A percentile compares a stretch with the other conserved stretches of the same genome.
Conservation (phyloP, 192 early-diverging fungal genomes). For the Linnemannia hyalina region DNA sequence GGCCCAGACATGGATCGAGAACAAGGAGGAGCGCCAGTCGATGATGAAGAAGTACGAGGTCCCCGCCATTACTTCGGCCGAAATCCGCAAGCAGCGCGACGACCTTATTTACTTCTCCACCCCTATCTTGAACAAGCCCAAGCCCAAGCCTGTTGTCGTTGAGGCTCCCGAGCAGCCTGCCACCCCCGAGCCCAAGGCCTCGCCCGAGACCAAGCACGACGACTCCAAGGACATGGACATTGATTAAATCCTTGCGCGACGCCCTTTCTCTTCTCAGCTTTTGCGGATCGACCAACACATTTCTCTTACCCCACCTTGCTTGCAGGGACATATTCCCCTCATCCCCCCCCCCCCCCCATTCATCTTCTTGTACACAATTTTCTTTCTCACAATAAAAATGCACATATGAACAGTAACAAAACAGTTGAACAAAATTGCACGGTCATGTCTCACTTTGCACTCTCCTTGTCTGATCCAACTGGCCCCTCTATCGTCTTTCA, state of each 20-base stretch:
- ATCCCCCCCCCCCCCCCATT: no score
- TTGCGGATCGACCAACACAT: background rate
- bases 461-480: no score
- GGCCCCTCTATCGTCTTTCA: no score
- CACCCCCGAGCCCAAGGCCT: conserved; percentile 25
- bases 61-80: conserved; percentile 76
- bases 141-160: conserved; percentile 77
- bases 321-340: no score
- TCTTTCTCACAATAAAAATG: no score
- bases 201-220: conserved; percentile 39
- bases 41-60: conserved; percentile 80
- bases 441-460: no score
- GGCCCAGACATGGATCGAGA: conserved; percentile 92
- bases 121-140: conserved; percentile 91
- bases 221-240: conserved; percentile 47
- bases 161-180: conserved; percentile 5
- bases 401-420: no score
- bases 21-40: conserved; percentile 81
- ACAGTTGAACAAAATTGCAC: no score
- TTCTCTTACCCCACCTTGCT: no score
- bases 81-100: conserved; percentile 85
- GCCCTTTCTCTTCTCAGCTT: background rate
- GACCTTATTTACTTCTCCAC: conserved; percentile 76
- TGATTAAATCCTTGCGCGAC: conserved; percentile 10
- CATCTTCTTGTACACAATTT: no score